Evolutionary conservation across 1,284 basidiomycete species (phyloP).

Genomic region (Ceraceosorus bombacis): DNA sequence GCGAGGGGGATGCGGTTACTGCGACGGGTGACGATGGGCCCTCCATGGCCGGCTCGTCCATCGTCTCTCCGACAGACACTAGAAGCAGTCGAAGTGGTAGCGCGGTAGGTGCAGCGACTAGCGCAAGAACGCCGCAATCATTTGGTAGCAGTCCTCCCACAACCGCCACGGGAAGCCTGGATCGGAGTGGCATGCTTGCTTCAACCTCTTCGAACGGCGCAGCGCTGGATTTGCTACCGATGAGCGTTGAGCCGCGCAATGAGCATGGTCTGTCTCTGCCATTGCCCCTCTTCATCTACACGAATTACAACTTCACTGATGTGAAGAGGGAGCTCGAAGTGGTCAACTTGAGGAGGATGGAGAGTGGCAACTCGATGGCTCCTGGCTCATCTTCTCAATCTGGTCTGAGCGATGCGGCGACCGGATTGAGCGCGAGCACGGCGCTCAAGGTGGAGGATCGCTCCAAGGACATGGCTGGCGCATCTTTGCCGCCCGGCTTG

Average conservation of each 20-base stretch:
- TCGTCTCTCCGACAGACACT: too few species aligned
- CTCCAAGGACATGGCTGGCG: constrained; percentile 30
- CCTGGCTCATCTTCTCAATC: neutral
- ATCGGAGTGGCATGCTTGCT: neutral
- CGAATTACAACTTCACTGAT: constrained; percentile 44
- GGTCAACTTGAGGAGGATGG: constrained; percentile 14
- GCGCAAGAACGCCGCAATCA: constrained; percentile 4
- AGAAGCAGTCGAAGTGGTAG: neutral
- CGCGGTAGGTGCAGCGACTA: neutral
- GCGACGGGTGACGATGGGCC: too few species aligned
- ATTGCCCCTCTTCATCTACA: constrained; percentile 35
- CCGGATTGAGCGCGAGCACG: neutral
- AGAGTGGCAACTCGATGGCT: neutral
- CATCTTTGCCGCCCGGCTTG: constrained; percentile 39
- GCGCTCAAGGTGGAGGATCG: constrained; percentile 24
- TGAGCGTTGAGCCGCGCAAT: constrained; percentile 16
- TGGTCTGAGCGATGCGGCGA: neutral
- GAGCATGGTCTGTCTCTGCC: constrained; percentile 7
- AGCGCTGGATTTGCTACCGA: constrained; percentile 18
- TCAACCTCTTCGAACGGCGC: neutral
- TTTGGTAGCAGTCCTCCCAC: neutral
- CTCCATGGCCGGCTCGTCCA: too few species aligned
- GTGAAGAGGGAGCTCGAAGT: constrained; percentile 41
- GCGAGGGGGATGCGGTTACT: neutral
- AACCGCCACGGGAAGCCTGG: neutral